A percentile compares a stretch with the other conserved stretches of the same genome.
Evolutionary conservation across 1,284 basidiomycete genomes (phyloP).

Genomic region (Xerocomus minutiporus): DNA sequence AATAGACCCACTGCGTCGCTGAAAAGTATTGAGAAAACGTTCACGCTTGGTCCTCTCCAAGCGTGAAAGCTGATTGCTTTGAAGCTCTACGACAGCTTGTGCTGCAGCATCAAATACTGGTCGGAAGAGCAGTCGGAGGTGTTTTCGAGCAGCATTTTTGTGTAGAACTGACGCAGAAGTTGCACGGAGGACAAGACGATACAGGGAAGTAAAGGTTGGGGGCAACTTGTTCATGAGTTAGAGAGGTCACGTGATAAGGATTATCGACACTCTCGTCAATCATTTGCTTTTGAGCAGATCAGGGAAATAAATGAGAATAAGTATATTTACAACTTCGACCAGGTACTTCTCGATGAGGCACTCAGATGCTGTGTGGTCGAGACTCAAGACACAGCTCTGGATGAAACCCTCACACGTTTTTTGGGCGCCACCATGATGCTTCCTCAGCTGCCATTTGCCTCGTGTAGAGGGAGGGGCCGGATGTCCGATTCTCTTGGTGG

Average conservation of each 20-base stretch:
- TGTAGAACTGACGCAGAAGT: slow-evolving; percentile 61
- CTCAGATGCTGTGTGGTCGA: neutral
- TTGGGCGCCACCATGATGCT: slow-evolving; percentile 4
- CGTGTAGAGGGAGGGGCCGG: slow-evolving; percentile 16
- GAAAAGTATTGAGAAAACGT: slow-evolving; percentile 49
- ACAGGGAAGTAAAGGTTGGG: slow-evolving; percentile 52
- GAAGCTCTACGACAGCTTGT: slow-evolving; percentile 37
- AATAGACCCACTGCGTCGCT: slow-evolving; percentile 39
- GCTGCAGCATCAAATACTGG: slow-evolving; percentile 55
- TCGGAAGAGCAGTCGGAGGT: slow-evolving; percentile 49
- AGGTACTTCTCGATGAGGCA: neutral
- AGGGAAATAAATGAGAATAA: neutral
- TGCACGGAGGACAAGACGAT: slow-evolving; percentile 58
- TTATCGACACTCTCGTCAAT: neutral
- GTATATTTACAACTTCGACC: neutral
- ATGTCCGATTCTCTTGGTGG: slow-evolving; percentile 16
- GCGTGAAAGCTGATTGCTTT: slow-evolving; percentile 28
- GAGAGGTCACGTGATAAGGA: neutral
- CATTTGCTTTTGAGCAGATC: neutral
- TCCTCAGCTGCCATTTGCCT: slow-evolving; percentile 14
- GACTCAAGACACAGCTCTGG: slow-evolving; percentile 1
- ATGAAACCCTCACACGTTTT: slow-evolving; percentile 16
- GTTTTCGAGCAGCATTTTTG: slow-evolving; percentile 39
- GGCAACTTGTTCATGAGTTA: slow-evolving; percentile 35
- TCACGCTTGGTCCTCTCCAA: slow-evolving; percentile 32